phyloP scores from a whole-genome alignment of 805 yeast species.

The Kuraishia borneana region DNA sequence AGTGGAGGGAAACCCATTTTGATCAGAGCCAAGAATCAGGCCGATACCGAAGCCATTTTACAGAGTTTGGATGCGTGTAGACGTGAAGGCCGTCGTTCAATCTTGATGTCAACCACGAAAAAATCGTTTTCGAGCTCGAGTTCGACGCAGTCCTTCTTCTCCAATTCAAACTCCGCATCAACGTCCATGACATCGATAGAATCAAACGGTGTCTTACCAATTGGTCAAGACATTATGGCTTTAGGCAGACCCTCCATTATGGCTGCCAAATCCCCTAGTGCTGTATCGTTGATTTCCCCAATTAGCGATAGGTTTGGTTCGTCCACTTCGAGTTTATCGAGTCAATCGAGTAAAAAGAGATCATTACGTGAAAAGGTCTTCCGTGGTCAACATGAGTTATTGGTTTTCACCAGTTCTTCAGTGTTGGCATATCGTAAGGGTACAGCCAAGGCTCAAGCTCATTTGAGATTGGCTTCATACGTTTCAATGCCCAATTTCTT shows the following conservation, averaged over 20 bases:
- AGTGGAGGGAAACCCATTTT: slow-evolving; percentile 3
- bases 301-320: neutral
- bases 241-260: slow-evolving; percentile 5
- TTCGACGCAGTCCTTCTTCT: slow-evolving; percentile 9
- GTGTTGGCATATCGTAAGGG: neutral
- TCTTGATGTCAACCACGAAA: slow-evolving; percentile 3
- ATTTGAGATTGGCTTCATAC: neutral
- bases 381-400: slow-evolving; percentile 1
- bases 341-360: neutral
- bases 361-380: slow-evolving; percentile 1
- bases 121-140: slow-evolving; percentile 21
- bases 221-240: slow-evolving; percentile 3
- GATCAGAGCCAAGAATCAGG: slow-evolving; percentile 3
- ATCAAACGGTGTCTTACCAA: neutral
- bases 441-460: neutral
- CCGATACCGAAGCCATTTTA: slow-evolving; percentile 4
- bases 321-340: neutral
- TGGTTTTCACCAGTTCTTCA: slow-evolving; percentile 1
- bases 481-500: slow-evolving; percentile 1
- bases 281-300: slow-evolving; percentile 1
- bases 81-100: slow-evolving; percentile 1
- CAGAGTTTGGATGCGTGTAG: slow-evolving; percentile 5
- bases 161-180: slow-evolving; percentile 4
- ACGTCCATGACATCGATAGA: slow-evolving; percentile 3
- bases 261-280: neutral